These are phyloP conservation scores for Termitomyces sp. DNA, from an alignment of 768 basidiomycete species.

Conservation along the genomic window DNA sequence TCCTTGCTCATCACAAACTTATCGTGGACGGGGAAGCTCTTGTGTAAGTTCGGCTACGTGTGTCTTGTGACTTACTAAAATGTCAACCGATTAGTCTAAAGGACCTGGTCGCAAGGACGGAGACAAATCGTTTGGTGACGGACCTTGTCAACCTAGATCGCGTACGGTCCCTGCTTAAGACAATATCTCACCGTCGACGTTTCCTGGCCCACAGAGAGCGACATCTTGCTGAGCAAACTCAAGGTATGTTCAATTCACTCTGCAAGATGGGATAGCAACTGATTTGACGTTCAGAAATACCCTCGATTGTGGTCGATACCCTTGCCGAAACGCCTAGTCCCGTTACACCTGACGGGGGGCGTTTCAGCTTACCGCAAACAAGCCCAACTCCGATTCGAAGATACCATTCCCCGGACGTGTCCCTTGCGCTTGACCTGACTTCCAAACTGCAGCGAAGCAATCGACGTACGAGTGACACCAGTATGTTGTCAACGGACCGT, in stretches of 20 bases:
- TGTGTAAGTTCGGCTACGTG: constrained; percentile 51
- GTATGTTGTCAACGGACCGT: constrained; percentile 54
- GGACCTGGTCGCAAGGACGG: constrained; percentile 73
- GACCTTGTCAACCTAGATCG: constrained; percentile 85
- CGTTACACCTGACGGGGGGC: constrained; percentile 29
- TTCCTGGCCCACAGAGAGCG: constrained; percentile 55
- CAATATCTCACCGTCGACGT: constrained; percentile 67
- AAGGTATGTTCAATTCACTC: constrained; percentile 30
- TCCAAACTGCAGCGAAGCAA: constrained; percentile 53
- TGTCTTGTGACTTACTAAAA: neutral
- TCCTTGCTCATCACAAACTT: constrained; percentile 89
- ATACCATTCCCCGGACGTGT: constrained; percentile 42
- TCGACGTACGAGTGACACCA: constrained; percentile 56
- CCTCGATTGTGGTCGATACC: constrained; percentile 66
- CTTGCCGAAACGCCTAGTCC: constrained; percentile 49
- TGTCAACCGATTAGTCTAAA: constrained; percentile 52
- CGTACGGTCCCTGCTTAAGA: constrained; percentile 75
- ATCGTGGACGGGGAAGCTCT: constrained; percentile 88
- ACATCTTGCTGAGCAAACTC: constrained; percentile 32
- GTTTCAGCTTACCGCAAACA: constrained; percentile 23
- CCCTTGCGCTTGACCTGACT: constrained; percentile 40
- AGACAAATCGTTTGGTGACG: constrained; percentile 74
- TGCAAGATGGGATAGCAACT: constrained; percentile 2
- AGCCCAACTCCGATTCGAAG: constrained; percentile 38
- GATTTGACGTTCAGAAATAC: constrained; percentile 47